phyloP scores from a whole-genome alignment of 2,329 filamentous ascomycete genomes.

The Pseudopithomyces chartarum region DNA sequence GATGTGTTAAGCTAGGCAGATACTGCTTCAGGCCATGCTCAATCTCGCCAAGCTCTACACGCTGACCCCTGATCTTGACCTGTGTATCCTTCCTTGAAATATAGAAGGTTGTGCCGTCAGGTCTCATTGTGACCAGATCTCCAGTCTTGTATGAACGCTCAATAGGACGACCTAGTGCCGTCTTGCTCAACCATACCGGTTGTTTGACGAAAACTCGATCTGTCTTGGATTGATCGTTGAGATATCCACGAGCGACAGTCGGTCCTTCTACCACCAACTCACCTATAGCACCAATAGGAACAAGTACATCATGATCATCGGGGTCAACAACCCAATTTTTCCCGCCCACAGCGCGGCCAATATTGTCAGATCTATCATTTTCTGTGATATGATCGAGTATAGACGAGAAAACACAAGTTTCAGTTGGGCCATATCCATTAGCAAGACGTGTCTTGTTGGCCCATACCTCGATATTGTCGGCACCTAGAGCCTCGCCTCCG shows the following conservation, averaged over 20 bases:
- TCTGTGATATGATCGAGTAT: not conserved
- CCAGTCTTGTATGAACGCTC: conserved; percentile 31
- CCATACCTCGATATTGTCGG: conserved; percentile 13
- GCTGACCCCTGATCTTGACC: conserved; percentile 48
- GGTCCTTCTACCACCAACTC: conserved; percentile 64
- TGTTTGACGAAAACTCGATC: conserved; percentile 22
- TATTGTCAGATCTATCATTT: not conserved
- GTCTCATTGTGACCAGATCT: conserved; percentile 12
- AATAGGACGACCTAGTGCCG: not conserved
- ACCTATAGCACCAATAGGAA: conserved; percentile 21
- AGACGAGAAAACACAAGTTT: conserved; percentile 33
- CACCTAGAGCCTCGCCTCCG: conserved; percentile 14
- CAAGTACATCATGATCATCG: conserved; percentile 10
- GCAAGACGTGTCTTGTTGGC: conserved; percentile 12
- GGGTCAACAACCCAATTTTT: conserved; percentile 51
- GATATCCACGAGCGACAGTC: conserved; percentile 39
- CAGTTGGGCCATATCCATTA: not conserved
- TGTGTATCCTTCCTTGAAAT: conserved; percentile 16
- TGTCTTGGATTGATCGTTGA: conserved; percentile 31
- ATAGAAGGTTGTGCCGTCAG: conserved; percentile 13
- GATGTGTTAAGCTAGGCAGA: conserved; percentile 43
- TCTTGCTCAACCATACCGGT: conserved; percentile 1
- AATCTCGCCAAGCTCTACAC: conserved; percentile 53
- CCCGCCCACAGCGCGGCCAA: conserved; percentile 47
- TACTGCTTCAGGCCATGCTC: conserved; percentile 49